Conservation (phyloP, 2,329 filamentous ascomycete species). For the Microsporum audouinii region DNA sequence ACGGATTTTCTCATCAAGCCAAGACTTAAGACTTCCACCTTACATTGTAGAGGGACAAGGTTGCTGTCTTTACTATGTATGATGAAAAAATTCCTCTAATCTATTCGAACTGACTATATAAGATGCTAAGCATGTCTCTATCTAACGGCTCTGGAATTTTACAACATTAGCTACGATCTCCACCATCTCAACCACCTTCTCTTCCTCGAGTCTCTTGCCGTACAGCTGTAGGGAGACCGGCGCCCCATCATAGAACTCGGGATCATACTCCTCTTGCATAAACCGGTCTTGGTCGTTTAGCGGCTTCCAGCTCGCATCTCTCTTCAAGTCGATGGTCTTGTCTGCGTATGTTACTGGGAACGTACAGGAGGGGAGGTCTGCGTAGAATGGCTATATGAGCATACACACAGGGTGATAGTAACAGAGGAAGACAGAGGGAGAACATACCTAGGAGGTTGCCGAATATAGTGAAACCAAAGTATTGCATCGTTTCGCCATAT, state of each 20-base stretch:
- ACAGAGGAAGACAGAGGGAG: not conserved
- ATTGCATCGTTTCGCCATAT: constrained; percentile 17
- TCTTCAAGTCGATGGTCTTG: constrained; percentile 15
- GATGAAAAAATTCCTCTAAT: too few relatives aligned
- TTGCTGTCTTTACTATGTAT: too few relatives aligned
- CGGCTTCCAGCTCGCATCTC: constrained; percentile 22
- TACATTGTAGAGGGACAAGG: not conserved
- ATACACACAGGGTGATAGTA: not conserved
- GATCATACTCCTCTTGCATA: constrained; percentile 21
- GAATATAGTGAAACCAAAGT: constrained; percentile 22
- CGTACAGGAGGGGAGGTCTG: constrained; percentile 20
- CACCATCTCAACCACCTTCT: constrained; percentile 29
- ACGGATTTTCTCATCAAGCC: not conserved
- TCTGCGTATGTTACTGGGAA: constrained; percentile 16
- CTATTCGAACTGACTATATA: too few relatives aligned
- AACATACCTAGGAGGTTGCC: constrained; percentile 20
- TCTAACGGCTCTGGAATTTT: constrained; percentile 6
- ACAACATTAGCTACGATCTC: constrained; percentile 24
- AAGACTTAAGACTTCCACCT: not conserved
- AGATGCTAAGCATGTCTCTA: not conserved
- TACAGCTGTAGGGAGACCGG: constrained; percentile 22
- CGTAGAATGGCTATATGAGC: not conserved
- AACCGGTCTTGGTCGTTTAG: constrained; percentile 20
- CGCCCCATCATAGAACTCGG: constrained; percentile 23
- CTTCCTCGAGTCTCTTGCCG: constrained; percentile 21